Conservation (phyloP, 768 basidiomycete genomes). For the Chalciporus chontae region DNA sequence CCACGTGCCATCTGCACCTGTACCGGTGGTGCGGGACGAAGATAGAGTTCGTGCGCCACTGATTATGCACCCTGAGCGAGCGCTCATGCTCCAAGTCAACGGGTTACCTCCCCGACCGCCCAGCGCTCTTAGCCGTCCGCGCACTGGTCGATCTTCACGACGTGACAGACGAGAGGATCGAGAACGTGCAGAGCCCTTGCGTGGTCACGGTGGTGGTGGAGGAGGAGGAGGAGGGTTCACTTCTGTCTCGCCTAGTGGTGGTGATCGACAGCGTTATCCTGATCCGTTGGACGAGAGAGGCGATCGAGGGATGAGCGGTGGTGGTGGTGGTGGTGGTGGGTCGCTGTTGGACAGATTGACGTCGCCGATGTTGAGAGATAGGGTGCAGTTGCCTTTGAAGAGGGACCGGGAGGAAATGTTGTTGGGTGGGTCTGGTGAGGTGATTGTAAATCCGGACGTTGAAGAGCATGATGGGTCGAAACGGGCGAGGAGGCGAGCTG, state of each 20-base stretch:
- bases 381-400: conserved; percentile 37
- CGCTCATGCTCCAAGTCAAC: conserved; percentile 26
- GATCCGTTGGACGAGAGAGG: neutral
- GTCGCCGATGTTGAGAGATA: conserved; percentile 32
- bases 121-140: conserved; percentile 10
- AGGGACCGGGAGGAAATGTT: conserved; percentile 31
- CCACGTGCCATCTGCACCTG: conserved; percentile 3
- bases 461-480: conserved; percentile 25
- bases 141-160: conserved; percentile 15
- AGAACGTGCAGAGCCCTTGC: conserved; percentile 14
- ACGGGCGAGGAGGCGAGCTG: conserved; percentile 20
- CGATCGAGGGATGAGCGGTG: neutral
- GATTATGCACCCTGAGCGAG: conserved; percentile 31
- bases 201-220: conserved; percentile 5
- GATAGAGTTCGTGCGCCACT: conserved; percentile 12
- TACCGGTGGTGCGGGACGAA: conserved; percentile 1
- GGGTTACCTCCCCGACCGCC: conserved; percentile 29
- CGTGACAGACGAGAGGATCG: conserved; percentile 21
- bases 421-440: conserved; percentile 11
- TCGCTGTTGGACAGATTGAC: conserved; percentile 40
- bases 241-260: conserved; percentile 12
- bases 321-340: conserved; percentile 20
- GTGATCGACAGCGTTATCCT: conserved; percentile 15
- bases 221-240: too few relatives aligned
- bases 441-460: conserved; percentile 10